Percentiles rank a stretch among this genome's conserved stretches.
Conservation (phyloP, 2,329 filamentous ascomycete species). For the Sphaceloma murrayae region DNA sequence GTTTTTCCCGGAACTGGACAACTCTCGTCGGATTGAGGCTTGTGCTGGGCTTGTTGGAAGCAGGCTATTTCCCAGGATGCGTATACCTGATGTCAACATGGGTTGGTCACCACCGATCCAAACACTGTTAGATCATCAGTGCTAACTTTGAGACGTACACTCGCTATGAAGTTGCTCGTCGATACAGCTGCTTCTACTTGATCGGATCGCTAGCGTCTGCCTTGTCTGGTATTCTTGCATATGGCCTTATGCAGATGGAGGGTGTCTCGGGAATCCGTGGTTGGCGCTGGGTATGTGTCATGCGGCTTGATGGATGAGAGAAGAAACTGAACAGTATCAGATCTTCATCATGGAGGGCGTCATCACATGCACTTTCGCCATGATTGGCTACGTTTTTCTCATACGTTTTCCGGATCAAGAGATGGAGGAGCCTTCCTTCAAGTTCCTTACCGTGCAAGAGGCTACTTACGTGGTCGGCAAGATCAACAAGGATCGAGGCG, state of each 20-base stretch:
- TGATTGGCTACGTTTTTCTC: conserved; percentile 35
- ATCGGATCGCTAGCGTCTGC: conserved; percentile 41
- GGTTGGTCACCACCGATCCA: too few species aligned
- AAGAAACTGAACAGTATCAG: conserved; percentile 36
- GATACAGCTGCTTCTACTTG: conserved; percentile 41
- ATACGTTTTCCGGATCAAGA: conserved; percentile 39
- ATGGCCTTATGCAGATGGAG: conserved; percentile 31
- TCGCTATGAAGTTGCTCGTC: conserved; percentile 31
- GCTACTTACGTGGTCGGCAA: conserved; percentile 41
- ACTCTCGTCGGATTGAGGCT: conserved; percentile 48
- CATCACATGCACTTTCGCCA: conserved; percentile 35
- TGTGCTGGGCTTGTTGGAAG: conserved; percentile 54
- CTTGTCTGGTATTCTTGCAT: conserved; percentile 37
- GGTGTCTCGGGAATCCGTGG: conserved; percentile 39
- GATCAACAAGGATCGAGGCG: conserved; percentile 45
- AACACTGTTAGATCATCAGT: too few species aligned
- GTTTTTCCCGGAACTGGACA: conserved; percentile 47
- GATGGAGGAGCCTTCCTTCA: conserved; percentile 38
- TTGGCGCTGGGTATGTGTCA: conserved; percentile 31
- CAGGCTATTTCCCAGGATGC: conserved; percentile 55
- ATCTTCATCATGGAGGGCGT: conserved; percentile 35
- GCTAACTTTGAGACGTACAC: too few species aligned
- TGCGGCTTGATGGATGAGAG: conserved; percentile 1
- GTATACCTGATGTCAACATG: conserved; percentile 51
- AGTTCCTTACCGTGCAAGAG: conserved; percentile 40